A percentile compares a stretch with the other conserved stretches of the same genome.
Evolutionary conservation across 176 grass and related monocot genomes (phyloP).

Genomic region (Bromus sterilis): DNA sequence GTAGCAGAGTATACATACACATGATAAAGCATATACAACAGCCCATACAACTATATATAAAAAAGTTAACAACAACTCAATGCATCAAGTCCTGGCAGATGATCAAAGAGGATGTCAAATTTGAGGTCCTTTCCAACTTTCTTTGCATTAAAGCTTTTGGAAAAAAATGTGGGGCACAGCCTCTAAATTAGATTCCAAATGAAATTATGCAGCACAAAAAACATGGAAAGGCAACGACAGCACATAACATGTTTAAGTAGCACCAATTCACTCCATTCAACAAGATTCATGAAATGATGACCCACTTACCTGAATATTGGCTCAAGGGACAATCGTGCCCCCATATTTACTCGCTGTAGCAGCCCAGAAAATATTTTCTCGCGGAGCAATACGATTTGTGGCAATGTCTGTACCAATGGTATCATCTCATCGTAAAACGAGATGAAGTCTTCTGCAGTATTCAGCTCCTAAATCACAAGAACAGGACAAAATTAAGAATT

Average conservation of each 20-base stretch:
- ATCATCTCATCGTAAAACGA: slow-evolving; percentile 79
- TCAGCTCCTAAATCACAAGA: slow-evolving; percentile 60
- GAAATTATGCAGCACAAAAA: not conserved
- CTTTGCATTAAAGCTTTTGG: not conserved
- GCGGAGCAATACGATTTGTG: slow-evolving; percentile 82
- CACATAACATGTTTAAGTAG: slow-evolving; percentile 7
- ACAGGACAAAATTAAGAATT: slow-evolving; percentile 13
- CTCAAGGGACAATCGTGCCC: slow-evolving; percentile 67
- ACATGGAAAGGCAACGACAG: slow-evolving; percentile 11
- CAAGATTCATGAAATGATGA: not conserved
- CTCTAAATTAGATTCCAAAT: not conserved
- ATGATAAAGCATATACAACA: not conserved
- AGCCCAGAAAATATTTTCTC: slow-evolving; percentile 74
- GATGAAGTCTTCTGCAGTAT: slow-evolving; percentile 86
- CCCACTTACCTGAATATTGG: slow-evolving; percentile 81
- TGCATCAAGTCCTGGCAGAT: not conserved
- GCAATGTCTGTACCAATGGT: slow-evolving; percentile 80
- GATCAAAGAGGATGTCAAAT: not conserved
- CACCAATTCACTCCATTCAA: slow-evolving; percentile 4
- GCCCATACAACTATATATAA: not conserved
- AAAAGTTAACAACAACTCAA: not conserved
- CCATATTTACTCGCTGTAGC: slow-evolving; percentile 62
- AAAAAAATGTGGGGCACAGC: not conserved
- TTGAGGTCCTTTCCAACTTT: not conserved
- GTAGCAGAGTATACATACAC: not conserved